Percentiles rank a stretch among this genome's conserved stretches.
These are phyloP conservation scores for Laetiporus sulphureus DNA, from an alignment of 1,284 basidiomycete species.

Conservation along the genomic window DNA sequence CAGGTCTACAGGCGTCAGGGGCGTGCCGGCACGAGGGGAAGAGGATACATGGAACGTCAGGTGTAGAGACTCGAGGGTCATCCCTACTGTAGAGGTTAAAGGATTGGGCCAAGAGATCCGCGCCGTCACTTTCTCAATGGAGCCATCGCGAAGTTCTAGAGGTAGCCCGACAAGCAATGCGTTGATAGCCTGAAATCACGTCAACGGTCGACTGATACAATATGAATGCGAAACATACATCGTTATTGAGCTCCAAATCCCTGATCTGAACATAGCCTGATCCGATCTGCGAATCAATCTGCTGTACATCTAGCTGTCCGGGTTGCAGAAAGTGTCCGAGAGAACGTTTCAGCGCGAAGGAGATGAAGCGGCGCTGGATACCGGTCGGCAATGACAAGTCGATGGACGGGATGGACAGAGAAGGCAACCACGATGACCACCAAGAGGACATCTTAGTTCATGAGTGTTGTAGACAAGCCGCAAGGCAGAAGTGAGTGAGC, in stretches of 20 bases:
- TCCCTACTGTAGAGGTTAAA: conserved; percentile 60
- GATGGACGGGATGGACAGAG: conserved; percentile 43
- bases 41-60: conserved; percentile 52
- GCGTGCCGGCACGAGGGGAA: conserved; percentile 12
- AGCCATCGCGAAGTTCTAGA: conserved; percentile 63
- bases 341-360: conserved; percentile 79
- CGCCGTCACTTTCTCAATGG: conserved; percentile 66
- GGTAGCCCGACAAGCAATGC: conserved; percentile 63
- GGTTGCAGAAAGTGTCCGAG: conserved; percentile 85
- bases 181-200: conserved; percentile 68
- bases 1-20: conserved; percentile 34
- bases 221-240: conserved; percentile 42
- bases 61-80: conserved; percentile 57
- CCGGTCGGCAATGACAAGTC: conserved; percentile 72
- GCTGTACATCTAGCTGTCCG: conserved; percentile 80
- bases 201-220: conserved; percentile 5
- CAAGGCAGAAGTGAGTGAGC: background rate
- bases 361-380: conserved; percentile 86
- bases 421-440: conserved; percentile 51
- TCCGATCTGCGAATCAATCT: conserved; percentile 90
- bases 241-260: conserved; percentile 72
- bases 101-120: conserved; percentile 75
- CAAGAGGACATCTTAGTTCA: conserved; percentile 26
- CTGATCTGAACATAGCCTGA: conserved; percentile 84
- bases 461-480: background rate